These are phyloP conservation scores for Trypanosomatidae sp. DNA, from an alignment of 208 protist genomes.

Conservation along the genomic window DNA sequence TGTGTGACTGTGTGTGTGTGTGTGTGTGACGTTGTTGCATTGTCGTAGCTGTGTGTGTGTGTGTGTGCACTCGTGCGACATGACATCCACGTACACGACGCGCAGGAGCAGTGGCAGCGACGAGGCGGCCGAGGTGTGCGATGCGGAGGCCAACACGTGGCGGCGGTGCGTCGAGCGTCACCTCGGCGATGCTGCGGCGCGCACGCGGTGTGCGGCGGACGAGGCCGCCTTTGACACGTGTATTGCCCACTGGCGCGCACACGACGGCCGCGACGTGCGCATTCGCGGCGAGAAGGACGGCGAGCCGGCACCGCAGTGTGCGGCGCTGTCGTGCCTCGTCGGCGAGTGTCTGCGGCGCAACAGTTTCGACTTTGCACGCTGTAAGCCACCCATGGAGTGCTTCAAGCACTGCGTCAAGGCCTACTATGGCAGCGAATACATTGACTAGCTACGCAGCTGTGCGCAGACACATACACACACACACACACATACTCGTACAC, in stretches of 20 bases:
- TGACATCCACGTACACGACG: too few relatives aligned
- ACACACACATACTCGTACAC: too few relatives aligned
- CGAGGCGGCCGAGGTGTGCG: slow-evolving; percentile 19
- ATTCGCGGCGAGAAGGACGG: slow-evolving; percentile 61
- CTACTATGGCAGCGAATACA: slow-evolving; percentile 60
- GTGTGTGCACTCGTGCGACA: too few relatives aligned
- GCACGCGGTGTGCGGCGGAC: slow-evolving; percentile 12
- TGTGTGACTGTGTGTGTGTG: background rate
- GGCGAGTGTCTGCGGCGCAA: slow-evolving; percentile 53
- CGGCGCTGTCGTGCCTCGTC: slow-evolving; percentile 58
- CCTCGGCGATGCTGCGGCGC: slow-evolving; percentile 16
- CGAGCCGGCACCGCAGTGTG: slow-evolving; percentile 62
- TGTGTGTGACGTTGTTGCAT: background rate
- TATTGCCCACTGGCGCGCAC: slow-evolving; percentile 26
- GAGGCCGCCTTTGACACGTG: slow-evolving; percentile 40
- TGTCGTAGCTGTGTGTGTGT: background rate
- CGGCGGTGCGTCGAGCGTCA: slow-evolving; percentile 43
- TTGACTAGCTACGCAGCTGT: too few relatives aligned
- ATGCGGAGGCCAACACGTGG: slow-evolving; percentile 42
- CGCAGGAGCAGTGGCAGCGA: too few relatives aligned
- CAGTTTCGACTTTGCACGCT: slow-evolving; percentile 61
- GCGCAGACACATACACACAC: too few relatives aligned
- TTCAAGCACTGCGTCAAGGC: slow-evolving; percentile 77
- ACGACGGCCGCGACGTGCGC: slow-evolving; percentile 19
- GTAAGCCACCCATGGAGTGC: slow-evolving; percentile 44